Base-by-base conservation (phyloP, 371 early-diverging fungal species). In the Quaeritorhiza haematococci region DNA sequence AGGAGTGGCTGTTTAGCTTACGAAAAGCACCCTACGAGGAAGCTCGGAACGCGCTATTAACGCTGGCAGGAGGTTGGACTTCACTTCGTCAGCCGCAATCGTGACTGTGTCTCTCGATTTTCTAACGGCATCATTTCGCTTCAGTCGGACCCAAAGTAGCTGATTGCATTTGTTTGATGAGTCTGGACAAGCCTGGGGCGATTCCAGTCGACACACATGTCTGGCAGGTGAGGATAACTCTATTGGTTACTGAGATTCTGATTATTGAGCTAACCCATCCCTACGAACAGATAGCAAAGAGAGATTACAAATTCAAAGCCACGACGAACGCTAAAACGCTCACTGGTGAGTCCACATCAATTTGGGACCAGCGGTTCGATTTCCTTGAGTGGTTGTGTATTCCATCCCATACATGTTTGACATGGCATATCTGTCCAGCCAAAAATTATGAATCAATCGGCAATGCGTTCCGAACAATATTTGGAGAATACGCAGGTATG, bases 131-230 rank as follows among this genome's bases (percentile, higher is more conserved):
- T 34, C 59, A 30, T 26, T 32, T 19, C 43, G 65, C 42, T 33
- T 69, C n/a, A 62, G 74, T 88, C n/a, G 89, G 92, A 0, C 90
- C 93, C 2, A 99, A 99, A 69, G 98, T 99, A 3, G 97, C 98
- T 1, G 99, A 99, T 69, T 99, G 99, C 64, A 85, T 99, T 24
- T 65, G 71, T 50, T 59, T 84, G 53, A 72, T 73, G 72, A 57
- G 60, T 41, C 53, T 78, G 44, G 74, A 74, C 55, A 64, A 73
- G 45, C 29, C 27, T 4, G 67, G 33, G 5, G 50, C 33, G 10
- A 33, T 50, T 7, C 50, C 50, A 6, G 58, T 50, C 7, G 98
- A 99, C 59, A 96, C 94, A 0, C 99, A 84, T 49, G 72, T 74
- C 5, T 68, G 68, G 68, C 63, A 29, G 28, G 50, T 26, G 43